Evolutionary conservation across 768 basidiomycete genomes (phyloP).

Genomic region (Sarcodon aspratus): DNA sequence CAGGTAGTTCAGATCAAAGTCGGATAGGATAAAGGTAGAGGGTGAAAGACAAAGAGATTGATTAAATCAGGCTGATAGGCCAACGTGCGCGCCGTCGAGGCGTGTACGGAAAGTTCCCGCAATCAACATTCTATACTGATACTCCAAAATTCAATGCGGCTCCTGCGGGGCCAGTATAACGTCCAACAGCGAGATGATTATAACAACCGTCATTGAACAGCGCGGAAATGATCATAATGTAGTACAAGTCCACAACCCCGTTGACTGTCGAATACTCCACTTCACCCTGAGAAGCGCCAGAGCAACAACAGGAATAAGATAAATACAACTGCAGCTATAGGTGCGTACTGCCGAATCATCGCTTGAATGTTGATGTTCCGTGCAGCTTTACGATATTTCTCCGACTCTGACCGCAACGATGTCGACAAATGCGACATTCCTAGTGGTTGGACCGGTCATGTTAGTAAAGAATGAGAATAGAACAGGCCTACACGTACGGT

Average conservation of each 20-base stretch:
- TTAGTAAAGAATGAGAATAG: not conserved
- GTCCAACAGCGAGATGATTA: too few species aligned
- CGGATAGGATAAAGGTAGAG: not conserved
- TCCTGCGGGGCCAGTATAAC: too few species aligned
- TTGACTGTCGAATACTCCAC: too few species aligned
- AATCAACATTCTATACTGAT: too few species aligned
- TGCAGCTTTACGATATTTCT: constrained; percentile 94
- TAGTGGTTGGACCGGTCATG: constrained; percentile 16
- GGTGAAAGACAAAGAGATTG: not conserved
- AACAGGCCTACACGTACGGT: constrained; percentile 45
- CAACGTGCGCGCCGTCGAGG: not conserved
- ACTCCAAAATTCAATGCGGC: too few species aligned
- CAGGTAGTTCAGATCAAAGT: too few species aligned
- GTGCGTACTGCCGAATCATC: constrained; percentile 93
- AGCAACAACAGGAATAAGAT: constrained; percentile 68
- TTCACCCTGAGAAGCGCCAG: constrained; percentile 60
- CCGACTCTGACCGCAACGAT: constrained; percentile 89
- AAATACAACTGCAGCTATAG: constrained; percentile 71
- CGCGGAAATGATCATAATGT: not conserved
- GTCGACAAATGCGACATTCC: constrained; percentile 97
- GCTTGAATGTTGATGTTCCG: constrained; percentile 90
- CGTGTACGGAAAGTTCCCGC: not conserved
- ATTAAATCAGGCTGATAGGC: not conserved
- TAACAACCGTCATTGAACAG: not conserved
- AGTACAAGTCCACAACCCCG: not conserved